Evolutionary conservation across 2,329 filamentous ascomycete genomes (phyloP).

Genomic region (Penicillium sp.): DNA sequence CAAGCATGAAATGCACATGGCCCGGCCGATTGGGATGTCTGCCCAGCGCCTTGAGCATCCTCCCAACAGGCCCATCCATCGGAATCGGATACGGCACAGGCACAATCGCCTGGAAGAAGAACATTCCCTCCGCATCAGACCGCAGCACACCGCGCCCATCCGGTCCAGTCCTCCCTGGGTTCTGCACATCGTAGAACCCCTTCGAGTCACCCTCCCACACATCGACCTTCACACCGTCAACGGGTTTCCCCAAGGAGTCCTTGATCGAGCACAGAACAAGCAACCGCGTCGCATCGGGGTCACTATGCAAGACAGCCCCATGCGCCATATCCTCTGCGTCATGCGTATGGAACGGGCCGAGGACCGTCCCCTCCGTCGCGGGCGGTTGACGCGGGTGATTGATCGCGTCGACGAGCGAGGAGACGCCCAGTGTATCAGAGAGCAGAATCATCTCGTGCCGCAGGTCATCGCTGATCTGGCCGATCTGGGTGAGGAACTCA

Average conservation of each 20-base stretch:
- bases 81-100: slow-evolving; percentile 36
- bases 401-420: slow-evolving; percentile 33
- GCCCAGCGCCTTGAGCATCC: slow-evolving; percentile 8
- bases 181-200: slow-evolving; percentile 35
- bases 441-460: slow-evolving; percentile 23
- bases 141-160: slow-evolving; percentile 31
- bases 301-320: slow-evolving; percentile 27
- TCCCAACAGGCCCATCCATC: slow-evolving; percentile 24
- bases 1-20: slow-evolving; percentile 31
- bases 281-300: slow-evolving; percentile 25
- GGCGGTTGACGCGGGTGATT: slow-evolving; percentile 26
- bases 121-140: slow-evolving; percentile 27
- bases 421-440: slow-evolving; percentile 32
- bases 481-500: slow-evolving; percentile 65
- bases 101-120: slow-evolving; percentile 32
- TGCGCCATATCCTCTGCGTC: slow-evolving; percentile 29
- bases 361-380: slow-evolving; percentile 33
- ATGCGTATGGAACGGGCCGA: slow-evolving; percentile 36
- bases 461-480: slow-evolving; percentile 23
- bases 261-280: slow-evolving; percentile 28
- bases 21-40: slow-evolving; percentile 15
- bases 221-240: slow-evolving; percentile 27
- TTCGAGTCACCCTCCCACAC: slow-evolving; percentile 36
- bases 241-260: slow-evolving; percentile 28
- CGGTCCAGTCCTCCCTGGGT: slow-evolving; percentile 26